Percentiles rank a stretch among this genome's conserved stretches.
These are phyloP conservation scores for Isoetes engelmannii DNA, from an alignment of 83 land plant genomes.

Conservation along the genomic window DNA sequence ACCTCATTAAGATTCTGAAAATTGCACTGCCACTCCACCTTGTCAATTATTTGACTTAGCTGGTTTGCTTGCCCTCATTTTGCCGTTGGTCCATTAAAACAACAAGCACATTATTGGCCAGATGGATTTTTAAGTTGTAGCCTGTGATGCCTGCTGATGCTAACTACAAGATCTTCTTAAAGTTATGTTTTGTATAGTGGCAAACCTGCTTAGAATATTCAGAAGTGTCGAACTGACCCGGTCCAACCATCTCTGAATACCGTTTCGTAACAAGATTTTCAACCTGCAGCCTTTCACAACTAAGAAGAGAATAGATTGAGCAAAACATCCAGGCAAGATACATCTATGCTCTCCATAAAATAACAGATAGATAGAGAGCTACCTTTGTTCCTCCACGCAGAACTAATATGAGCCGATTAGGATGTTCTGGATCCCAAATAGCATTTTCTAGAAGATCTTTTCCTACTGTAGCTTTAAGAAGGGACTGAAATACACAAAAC, in stretches of 20 bases:
- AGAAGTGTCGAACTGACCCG: constrained; percentile 38
- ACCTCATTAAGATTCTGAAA: background rate
- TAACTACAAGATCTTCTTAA: background rate
- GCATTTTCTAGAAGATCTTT: constrained; percentile 21
- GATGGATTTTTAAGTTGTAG: background rate
- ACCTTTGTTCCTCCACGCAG: constrained; percentile 36
- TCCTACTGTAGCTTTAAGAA: constrained; percentile 38
- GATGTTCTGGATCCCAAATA: constrained; percentile 28
- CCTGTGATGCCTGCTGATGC: background rate
- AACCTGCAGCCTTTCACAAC: constrained; percentile 21
- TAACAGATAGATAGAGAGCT: background rate
- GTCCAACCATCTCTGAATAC: constrained; percentile 22
- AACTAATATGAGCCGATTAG: constrained; percentile 27
- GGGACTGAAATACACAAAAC: constrained; percentile 24
- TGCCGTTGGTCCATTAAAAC: background rate
- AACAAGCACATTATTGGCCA: background rate
- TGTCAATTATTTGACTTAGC: no score
- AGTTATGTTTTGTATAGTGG: background rate
- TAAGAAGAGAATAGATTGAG: background rate
- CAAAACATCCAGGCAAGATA: background rate
- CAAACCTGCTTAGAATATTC: constrained; percentile 44
- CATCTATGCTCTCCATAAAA: background rate
- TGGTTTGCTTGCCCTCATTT: no score
- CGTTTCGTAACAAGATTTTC: constrained; percentile 40
- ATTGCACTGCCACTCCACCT: background rate